Percentiles rank a stretch among this genome's conserved stretches.
These are phyloP conservation scores for Xylariaceae sp. DNA, from an alignment of 2,329 filamentous ascomycete genomes.

Conservation along the genomic window DNA sequence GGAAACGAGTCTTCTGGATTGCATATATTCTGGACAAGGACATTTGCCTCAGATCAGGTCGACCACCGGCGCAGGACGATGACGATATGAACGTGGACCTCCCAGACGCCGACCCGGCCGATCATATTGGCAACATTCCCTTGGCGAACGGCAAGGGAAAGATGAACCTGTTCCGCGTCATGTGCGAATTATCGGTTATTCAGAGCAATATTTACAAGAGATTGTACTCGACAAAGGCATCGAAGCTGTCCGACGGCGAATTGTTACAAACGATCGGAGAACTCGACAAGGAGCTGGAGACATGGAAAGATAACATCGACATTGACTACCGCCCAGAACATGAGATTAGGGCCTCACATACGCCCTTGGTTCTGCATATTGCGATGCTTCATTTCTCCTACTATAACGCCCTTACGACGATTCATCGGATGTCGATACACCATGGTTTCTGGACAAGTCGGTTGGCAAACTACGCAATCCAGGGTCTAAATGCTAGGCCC, in stretches of 20 bases:
- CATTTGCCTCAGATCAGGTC: conserved; percentile 53
- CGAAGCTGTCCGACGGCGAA: conserved; percentile 87
- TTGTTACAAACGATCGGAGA: conserved; percentile 93
- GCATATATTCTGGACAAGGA: conserved; percentile 62
- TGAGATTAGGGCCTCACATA: conserved; percentile 89
- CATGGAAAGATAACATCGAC: conserved; percentile 94
- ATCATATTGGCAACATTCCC: conserved; percentile 93
- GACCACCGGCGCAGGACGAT: conserved; percentile 58
- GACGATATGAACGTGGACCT: conserved; percentile 91
- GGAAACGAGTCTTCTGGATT: conserved; percentile 62
- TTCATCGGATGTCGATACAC: conserved; percentile 97
- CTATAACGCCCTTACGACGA: conserved; percentile 96
- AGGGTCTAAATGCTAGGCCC: conserved; percentile 83
- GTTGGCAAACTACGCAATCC: conserved; percentile 89
- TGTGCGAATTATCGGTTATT: conserved; percentile 87
- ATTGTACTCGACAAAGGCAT: conserved; percentile 86
- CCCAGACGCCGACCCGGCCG: conserved; percentile 80
- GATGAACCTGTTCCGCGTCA: conserved; percentile 88
- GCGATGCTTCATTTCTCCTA: conserved; percentile 95
- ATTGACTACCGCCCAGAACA: conserved; percentile 96
- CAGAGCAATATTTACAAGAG: conserved; percentile 92
- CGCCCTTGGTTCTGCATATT: conserved; percentile 87
- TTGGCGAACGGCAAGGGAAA: conserved; percentile 83
- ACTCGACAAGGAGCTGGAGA: conserved; percentile 81
- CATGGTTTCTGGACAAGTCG: conserved; percentile 98